Evolutionary conservation across 768 basidiomycete genomes (phyloP).

Genomic region (Russula sp.): DNA sequence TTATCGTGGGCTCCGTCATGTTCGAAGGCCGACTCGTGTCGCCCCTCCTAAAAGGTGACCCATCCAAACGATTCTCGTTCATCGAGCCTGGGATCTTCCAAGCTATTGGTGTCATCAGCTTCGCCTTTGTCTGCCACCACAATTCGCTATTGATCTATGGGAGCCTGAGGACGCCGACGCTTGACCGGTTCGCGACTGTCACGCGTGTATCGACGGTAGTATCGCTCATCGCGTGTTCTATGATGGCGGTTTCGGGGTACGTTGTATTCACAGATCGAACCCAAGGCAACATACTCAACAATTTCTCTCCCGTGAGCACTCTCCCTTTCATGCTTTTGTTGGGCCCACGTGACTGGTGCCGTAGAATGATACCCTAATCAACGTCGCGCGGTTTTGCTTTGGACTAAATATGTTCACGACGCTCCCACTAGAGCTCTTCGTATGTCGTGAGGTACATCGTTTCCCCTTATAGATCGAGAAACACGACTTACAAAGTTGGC

Average conservation of each 20-base stretch:
- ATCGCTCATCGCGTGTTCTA: slow-evolving; percentile 77
- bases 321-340: neutral
- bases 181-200: slow-evolving; percentile 88
- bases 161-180: slow-evolving; percentile 82
- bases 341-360: neutral
- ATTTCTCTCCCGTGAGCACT: slow-evolving; percentile 66
- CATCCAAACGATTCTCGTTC: slow-evolving; percentile 64
- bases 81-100: slow-evolving; percentile 80
- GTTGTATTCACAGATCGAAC: slow-evolving; percentile 87
- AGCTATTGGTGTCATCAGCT: slow-evolving; percentile 96
- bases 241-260: slow-evolving; percentile 81
- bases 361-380: slow-evolving; percentile 84
- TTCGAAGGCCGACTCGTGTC: slow-evolving; percentile 74
- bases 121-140: slow-evolving; percentile 96
- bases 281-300: slow-evolving; percentile 94
- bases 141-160: slow-evolving; percentile 97
- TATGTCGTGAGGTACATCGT: slow-evolving; percentile 77
- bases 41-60: slow-evolving; percentile 68
- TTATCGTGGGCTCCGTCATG: slow-evolving; percentile 83
- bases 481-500: neutral
- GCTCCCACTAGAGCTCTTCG: slow-evolving; percentile 90
- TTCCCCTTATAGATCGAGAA: neutral
- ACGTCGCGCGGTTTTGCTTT: slow-evolving; percentile 90
- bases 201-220: slow-evolving; percentile 87
- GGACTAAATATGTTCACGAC: slow-evolving; percentile 98